phyloP scores from a whole-genome alignment of 2,329 filamentous ascomycete genomes.

The Paracamarosporium sp. region DNA sequence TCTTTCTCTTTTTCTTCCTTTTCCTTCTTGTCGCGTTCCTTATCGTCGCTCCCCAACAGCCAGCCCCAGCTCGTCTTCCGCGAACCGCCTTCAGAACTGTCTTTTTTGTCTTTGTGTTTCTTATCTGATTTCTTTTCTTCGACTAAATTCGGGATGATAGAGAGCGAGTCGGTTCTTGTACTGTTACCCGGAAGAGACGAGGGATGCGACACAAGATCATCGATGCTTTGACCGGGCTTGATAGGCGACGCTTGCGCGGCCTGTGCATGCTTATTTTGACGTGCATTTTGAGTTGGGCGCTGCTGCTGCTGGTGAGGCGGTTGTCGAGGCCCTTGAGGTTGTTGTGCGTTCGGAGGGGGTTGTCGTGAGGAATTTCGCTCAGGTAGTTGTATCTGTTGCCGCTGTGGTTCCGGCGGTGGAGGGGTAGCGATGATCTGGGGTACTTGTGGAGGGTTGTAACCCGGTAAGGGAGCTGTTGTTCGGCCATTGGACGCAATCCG shows the following conservation, averaged over 20 bases:
- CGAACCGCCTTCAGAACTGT: conserved; percentile 66
- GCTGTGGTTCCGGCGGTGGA: conserved; percentile 42
- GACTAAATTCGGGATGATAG: conserved; percentile 77
- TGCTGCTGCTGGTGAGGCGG: conserved; percentile 23
- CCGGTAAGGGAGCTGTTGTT: conserved; percentile 60
- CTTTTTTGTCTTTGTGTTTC: conserved; percentile 74
- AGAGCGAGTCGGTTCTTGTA: conserved; percentile 77
- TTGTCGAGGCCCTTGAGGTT: conserved; percentile 16
- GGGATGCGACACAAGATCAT: conserved; percentile 70
- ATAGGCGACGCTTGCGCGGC: conserved; percentile 45
- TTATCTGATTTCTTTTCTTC: conserved; percentile 77
- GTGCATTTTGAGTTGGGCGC: conserved; percentile 26
- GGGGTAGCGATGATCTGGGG: conserved; percentile 72
- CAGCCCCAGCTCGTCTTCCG: conserved; percentile 87
- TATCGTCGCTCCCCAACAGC: conserved; percentile 73
- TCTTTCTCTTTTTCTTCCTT: conserved; percentile 50
- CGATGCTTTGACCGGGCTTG: conserved; percentile 59
- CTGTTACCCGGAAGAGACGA: conserved; percentile 74
- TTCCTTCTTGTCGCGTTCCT: conserved; percentile 65
- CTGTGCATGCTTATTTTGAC: conserved; percentile 38
- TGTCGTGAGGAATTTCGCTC: conserved; percentile 60
- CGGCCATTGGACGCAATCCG: conserved; percentile 63
- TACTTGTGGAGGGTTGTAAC: conserved; percentile 52
- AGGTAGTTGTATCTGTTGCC: conserved; percentile 49
- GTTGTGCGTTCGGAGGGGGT: conserved; percentile 33